Evolutionary conservation across 179 eudicot species (phyloP).

Genomic region (Corrigiola litoralis): DNA sequence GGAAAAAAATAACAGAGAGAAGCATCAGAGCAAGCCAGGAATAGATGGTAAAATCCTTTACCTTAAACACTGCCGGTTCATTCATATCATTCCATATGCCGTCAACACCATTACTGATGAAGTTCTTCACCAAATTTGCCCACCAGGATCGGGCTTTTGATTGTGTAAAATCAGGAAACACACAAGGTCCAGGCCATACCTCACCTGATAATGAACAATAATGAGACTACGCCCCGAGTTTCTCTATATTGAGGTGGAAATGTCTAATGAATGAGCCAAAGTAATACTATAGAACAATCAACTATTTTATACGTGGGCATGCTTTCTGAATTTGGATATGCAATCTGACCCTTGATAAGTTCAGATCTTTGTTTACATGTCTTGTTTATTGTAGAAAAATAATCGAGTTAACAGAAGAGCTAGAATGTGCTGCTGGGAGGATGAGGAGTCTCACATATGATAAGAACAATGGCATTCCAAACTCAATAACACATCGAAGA

Average conservation of each 20-base stretch:
- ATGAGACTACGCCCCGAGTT: constrained; percentile 2
- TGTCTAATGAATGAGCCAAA: not conserved
- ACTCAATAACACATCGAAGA: no score
- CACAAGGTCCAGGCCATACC: constrained; percentile 99
- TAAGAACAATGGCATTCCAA: no score
- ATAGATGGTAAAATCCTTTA: constrained; percentile 14
- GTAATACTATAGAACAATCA: not conserved
- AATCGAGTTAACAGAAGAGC: no score
- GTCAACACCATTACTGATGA: constrained; percentile 78
- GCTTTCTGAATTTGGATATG: not conserved
- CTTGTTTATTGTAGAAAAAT: no score
- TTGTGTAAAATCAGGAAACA: constrained; percentile 90
- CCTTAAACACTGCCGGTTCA: constrained; percentile 96
- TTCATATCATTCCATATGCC: constrained; percentile 99
- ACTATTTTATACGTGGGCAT: not conserved
- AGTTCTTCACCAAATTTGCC: constrained; percentile 79
- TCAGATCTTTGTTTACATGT: no score
- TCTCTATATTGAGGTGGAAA: not conserved
- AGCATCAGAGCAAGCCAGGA: not conserved
- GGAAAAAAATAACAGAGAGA: constrained; percentile 2
- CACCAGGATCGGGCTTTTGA: constrained; percentile 92
- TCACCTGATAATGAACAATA: constrained; percentile 46
- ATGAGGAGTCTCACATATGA: no score
- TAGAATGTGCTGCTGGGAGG: no score
- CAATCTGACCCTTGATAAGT: not conserved